These are phyloP conservation scores for Buxus sempervirens DNA, from an alignment of 164 flowering plant genomes.

Conservation along the genomic window DNA sequence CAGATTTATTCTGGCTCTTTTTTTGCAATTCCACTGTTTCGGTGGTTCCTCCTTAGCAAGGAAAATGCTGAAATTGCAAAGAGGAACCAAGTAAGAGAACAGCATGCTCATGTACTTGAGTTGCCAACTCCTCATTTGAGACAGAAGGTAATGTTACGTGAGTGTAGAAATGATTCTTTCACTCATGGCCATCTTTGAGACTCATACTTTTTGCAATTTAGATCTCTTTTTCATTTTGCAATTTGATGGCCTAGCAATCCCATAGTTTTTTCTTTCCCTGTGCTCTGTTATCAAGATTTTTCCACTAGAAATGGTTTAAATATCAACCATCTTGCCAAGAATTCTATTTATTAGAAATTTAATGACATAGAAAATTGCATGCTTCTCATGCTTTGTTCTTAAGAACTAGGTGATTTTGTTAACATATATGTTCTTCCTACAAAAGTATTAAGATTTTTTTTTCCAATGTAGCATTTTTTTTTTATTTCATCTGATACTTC, in stretches of 20 bases:
- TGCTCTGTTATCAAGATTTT: no score
- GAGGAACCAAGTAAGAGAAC: constrained; percentile 70
- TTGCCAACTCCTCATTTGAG: constrained; percentile 60
- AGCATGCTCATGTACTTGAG: constrained; percentile 64
- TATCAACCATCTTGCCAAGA: neutral
- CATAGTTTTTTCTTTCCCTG: neutral
- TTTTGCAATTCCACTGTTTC: constrained; percentile 85
- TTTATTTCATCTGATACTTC: no score
- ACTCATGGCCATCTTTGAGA: neutral
- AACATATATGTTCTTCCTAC: no score
- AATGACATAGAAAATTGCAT: no score
- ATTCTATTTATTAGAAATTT: no score
- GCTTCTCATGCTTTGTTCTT: no score
- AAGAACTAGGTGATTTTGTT: no score
- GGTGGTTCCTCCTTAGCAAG: constrained; percentile 64
- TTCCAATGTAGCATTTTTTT: no score
- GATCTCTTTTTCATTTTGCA: neutral
- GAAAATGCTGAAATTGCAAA: constrained; percentile 72
- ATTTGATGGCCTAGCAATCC: neutral
- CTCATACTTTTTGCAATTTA: neutral
- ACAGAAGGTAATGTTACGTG: constrained; percentile 56
- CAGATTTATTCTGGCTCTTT: constrained; percentile 95
- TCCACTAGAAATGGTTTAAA: neutral
- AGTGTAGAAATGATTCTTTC: neutral
- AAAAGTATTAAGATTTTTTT: no score